Evolutionary conservation across 352 stramenopile genomes (phyloP).

Genomic region (Pythium rishiriense): DNA sequence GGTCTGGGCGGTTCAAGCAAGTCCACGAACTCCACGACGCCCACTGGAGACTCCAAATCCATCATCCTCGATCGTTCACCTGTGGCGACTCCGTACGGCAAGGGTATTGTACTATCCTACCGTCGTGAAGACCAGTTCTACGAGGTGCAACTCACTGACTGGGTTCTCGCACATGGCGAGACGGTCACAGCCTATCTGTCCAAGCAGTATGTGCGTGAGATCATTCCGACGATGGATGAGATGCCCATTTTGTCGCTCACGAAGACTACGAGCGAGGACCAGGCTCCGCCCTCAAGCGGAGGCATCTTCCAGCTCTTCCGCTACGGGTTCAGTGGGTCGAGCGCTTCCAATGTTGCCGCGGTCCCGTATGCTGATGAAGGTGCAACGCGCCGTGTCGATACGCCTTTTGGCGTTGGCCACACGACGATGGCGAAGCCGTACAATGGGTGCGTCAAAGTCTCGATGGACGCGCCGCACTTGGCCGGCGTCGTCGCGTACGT

Average conservation of each 20-base stretch:
- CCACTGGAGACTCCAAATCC: not conserved
- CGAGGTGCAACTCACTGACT: slow-evolving; percentile 54
- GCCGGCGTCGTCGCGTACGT: slow-evolving; percentile 48
- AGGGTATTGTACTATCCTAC: slow-evolving; percentile 52
- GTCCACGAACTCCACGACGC: slow-evolving; percentile 15
- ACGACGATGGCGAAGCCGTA: slow-evolving; percentile 56
- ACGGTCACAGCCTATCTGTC: slow-evolving; percentile 59
- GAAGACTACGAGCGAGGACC: not conserved
- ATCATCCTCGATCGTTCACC: slow-evolving; percentile 34
- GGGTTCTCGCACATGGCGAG: slow-evolving; percentile 36
- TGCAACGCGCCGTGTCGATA: slow-evolving; percentile 44
- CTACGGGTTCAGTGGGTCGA: slow-evolving; percentile 40
- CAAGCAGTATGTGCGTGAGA: slow-evolving; percentile 37
- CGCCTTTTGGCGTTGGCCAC: slow-evolving; percentile 53
- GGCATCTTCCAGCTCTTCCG: slow-evolving; percentile 77
- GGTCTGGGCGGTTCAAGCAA: slow-evolving; percentile 36
- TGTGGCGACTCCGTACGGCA: slow-evolving; percentile 62
- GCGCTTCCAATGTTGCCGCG: not conserved
- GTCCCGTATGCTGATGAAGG: slow-evolving; percentile 49
- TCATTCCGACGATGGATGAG: slow-evolving; percentile 34
- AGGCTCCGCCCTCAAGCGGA: slow-evolving; percentile 36
- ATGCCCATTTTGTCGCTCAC: slow-evolving; percentile 37
- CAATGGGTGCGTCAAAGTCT: slow-evolving; percentile 46
- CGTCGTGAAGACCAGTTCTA: slow-evolving; percentile 47
- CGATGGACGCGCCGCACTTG: slow-evolving; percentile 49